Conservation (phyloP, 2,329 filamentous ascomycete species). For the Rutstroemia sp. region DNA sequence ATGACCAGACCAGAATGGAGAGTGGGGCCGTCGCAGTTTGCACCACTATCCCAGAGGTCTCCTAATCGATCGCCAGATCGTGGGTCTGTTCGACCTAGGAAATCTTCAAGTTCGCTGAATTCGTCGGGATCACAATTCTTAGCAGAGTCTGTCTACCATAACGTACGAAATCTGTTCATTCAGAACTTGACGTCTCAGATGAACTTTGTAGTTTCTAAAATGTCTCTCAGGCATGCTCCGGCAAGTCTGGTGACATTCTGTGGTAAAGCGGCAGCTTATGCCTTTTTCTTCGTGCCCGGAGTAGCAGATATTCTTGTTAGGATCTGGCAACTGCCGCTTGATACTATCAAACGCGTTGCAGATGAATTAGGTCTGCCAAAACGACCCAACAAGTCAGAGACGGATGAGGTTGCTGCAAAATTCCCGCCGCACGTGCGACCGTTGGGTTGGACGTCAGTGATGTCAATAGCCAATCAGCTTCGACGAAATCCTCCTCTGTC, state of each 20-base stretch:
- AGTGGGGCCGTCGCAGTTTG: slow-evolving; percentile 49
- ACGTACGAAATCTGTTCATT: slow-evolving; percentile 62
- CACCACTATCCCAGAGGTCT: slow-evolving; percentile 39
- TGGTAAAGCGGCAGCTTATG: slow-evolving; percentile 66
- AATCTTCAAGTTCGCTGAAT: slow-evolving; percentile 45
- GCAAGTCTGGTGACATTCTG: slow-evolving; percentile 58
- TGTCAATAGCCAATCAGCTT: slow-evolving; percentile 47
- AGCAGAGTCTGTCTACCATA: slow-evolving; percentile 63
- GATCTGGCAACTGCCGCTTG: slow-evolving; percentile 56
- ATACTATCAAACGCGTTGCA: slow-evolving; percentile 53
- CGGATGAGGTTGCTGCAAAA: slow-evolving; percentile 29
- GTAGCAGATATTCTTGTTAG: slow-evolving; percentile 61
- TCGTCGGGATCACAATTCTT: slow-evolving; percentile 59
- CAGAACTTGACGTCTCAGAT: slow-evolving; percentile 65
- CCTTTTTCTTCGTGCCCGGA: slow-evolving; percentile 67
- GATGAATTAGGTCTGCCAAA: slow-evolving; percentile 53
- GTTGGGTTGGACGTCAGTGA: slow-evolving; percentile 54
- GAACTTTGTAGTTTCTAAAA: slow-evolving; percentile 64
- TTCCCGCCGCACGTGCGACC: slow-evolving; percentile 44
- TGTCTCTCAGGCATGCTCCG: slow-evolving; percentile 55
- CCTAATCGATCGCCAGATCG: slow-evolving; percentile 22
- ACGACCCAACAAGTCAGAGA: slow-evolving; percentile 37
- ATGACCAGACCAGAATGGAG: slow-evolving; percentile 69
- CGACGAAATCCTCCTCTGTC: slow-evolving; percentile 46
- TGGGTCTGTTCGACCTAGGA: slow-evolving; percentile 15